Percentiles rank a stretch among this genome's conserved stretches.
Conservation (phyloP, 371 early-diverging fungal genomes). For the Blastocladiella emersonii region DNA sequence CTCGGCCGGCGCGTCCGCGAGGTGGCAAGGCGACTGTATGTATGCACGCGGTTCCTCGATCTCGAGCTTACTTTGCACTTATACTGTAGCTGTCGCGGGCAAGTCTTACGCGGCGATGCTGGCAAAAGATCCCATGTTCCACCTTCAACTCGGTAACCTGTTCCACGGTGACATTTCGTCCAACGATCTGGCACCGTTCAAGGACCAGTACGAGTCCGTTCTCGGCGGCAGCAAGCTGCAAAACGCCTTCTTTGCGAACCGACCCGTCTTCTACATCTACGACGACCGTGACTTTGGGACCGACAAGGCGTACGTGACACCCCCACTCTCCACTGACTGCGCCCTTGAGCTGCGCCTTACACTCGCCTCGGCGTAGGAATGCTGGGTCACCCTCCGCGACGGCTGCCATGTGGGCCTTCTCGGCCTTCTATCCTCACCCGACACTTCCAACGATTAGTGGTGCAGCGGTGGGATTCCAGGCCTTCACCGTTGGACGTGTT, state of each 20-base stretch:
- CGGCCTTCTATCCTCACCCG: not conserved
- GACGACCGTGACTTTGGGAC: not conserved
- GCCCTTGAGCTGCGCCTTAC: too few relatives aligned
- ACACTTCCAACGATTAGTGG: not conserved
- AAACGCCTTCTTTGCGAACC: not conserved
- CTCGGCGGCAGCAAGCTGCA: not conserved
- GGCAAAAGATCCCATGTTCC: not conserved
- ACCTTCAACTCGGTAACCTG: not conserved
- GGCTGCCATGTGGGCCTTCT: not conserved
- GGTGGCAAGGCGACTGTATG: not conserved
- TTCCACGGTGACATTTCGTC: not conserved
- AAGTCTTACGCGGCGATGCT: not conserved
- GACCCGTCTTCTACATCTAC: conserved; percentile 1
- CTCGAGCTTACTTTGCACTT: not conserved
- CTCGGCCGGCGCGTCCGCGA: not conserved
- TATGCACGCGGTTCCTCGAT: too few relatives aligned
- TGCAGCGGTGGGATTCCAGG: not conserved
- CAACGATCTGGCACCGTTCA: not conserved
- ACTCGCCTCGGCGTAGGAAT: not conserved
- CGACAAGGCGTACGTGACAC: conserved; percentile 2
- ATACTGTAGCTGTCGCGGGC: not conserved
- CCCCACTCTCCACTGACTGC: too few relatives aligned
- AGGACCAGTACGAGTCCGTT: not conserved
- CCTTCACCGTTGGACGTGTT: conserved; percentile 1
- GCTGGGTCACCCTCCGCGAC: not conserved